Evolutionary conservation across 352 stramenopile species (phyloP).

Genomic region (Pythium dissotocum): DNA sequence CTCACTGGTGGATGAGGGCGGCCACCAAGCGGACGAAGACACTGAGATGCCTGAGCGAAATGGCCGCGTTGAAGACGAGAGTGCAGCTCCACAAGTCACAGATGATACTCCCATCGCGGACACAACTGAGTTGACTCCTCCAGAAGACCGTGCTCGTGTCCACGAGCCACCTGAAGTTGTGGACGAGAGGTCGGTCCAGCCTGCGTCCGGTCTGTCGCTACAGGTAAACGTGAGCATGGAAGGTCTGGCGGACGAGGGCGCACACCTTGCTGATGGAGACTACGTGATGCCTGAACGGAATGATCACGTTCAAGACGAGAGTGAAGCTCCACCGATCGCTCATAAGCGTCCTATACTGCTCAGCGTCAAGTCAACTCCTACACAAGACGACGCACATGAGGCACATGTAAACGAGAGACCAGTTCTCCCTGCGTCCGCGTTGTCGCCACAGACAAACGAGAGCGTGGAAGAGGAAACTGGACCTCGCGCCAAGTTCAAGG

Average conservation of each 20-base stretch:
- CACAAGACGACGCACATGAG: too few relatives aligned
- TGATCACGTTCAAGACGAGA: too few relatives aligned
- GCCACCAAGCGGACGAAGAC: not conserved
- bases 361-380: too few relatives aligned
- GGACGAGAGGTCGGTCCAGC: too few relatives aligned
- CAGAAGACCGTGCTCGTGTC: not conserved
- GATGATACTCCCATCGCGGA: not conserved
- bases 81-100: not conserved
- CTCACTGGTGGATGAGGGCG: not conserved
- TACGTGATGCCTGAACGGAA: too few relatives aligned
- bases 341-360: too few relatives aligned
- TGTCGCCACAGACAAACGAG: not conserved
- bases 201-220: too few relatives aligned
- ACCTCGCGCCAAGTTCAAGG: conserved; percentile 23
- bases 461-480: not conserved
- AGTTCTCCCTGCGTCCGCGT: not conserved
- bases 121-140: not conserved
- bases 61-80: not conserved
- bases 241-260: too few relatives aligned
- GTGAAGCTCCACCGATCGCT: too few relatives aligned
- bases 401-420: not conserved
- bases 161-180: too few relatives aligned
- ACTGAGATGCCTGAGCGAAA: not conserved
- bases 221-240: too few relatives aligned
- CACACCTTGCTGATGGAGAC: too few relatives aligned